phyloP scores from a whole-genome alignment of 495 filamentous ascomycete genomes.

The Beverwykella pulmonaria region DNA sequence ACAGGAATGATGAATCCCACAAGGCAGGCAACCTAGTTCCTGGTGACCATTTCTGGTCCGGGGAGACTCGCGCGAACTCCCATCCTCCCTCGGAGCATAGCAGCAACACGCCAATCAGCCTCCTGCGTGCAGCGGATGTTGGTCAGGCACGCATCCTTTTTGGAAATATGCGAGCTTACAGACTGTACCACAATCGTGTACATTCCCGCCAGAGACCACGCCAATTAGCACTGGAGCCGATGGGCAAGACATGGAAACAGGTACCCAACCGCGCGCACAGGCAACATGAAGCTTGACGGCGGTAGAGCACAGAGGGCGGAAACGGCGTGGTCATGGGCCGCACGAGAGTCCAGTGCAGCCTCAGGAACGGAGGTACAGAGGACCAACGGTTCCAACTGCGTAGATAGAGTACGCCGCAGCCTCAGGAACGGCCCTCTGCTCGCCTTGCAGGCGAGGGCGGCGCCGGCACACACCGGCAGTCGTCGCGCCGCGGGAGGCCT shows the following conservation, averaged over 20 bases:
- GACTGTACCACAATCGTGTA: not conserved
- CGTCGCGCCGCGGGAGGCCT: not conserved
- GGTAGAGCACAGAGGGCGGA: not conserved
- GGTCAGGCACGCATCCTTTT: not conserved
- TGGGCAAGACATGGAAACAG: not conserved
- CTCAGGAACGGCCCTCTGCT: not conserved
- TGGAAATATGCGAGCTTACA: not conserved
- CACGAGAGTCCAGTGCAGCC: not conserved
- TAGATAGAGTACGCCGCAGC: not conserved
- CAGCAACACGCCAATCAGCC: not conserved
- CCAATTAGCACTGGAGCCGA: not conserved
- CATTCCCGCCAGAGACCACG: not conserved
- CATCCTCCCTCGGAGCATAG: not conserved
- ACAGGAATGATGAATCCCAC: too few relatives aligned
- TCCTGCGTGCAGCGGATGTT: not conserved
- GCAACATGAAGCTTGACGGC: not conserved
- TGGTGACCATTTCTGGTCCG: not conserved
- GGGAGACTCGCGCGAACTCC: not conserved
- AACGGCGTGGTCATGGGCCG: not conserved
- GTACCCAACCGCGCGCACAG: not conserved
- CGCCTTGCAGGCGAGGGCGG: not conserved
- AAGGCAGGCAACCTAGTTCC: not conserved
- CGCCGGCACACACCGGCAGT: not conserved
- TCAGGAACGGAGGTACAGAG: not conserved
- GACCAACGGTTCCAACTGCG: too few relatives aligned